Base-by-base conservation (phyloP, 768 basidiomycete species). In the Austroboletus eburneus region DNA sequence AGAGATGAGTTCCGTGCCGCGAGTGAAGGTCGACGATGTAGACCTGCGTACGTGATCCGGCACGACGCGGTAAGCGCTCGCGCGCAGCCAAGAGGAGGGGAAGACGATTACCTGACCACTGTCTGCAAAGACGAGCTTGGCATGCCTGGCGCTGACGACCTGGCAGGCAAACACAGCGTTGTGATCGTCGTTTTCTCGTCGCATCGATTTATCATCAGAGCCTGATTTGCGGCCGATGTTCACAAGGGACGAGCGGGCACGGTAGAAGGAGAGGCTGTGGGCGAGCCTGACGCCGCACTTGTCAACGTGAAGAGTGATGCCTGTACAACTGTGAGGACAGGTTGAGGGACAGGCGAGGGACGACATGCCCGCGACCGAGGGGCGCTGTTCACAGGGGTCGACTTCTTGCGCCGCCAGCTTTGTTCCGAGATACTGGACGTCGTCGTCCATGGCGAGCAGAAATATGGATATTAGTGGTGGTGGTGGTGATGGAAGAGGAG, bases 91-190 rank as follows among this genome's bases (percentile, higher is more conserved):
- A 55, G 46, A 57, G 37, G 48, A 32, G 46, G 40, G 34, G 43
- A 48, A 39, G 30, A 39, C 48, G 57, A 53, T 10, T 75, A 88
- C 87, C 70, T 78, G 75, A 38, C 86, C 85, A 51, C 73, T 76
- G 56, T 86, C 82, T 5, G 82, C 73, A 63, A 89, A 83, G 18
- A 76, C 73, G 49, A 91, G 80, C 73, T 81, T 86, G 46, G 87
- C 87, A 69, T 91, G 87, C 58, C 70, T 78, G 21, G 87, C 77
- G 62, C 85, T 87, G 52, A 91, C 83, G 38, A 90, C 87, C 24
- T 85, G 82, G 58, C 87, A 89, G 40, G 79, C 68, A 54, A 89
- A 89, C 64, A 80, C 75, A 14, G 80, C 84, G 46, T 72, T 73
- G 45, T 74, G 72, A 40, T 62, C 62, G 21, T 73, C 71, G 41